Percentiles rank a stretch among this genome's conserved stretches.
These are phyloP conservation scores for Schwanniomyces sp. DNA, from an alignment of 805 yeast genomes.

Conservation along the genomic window DNA sequence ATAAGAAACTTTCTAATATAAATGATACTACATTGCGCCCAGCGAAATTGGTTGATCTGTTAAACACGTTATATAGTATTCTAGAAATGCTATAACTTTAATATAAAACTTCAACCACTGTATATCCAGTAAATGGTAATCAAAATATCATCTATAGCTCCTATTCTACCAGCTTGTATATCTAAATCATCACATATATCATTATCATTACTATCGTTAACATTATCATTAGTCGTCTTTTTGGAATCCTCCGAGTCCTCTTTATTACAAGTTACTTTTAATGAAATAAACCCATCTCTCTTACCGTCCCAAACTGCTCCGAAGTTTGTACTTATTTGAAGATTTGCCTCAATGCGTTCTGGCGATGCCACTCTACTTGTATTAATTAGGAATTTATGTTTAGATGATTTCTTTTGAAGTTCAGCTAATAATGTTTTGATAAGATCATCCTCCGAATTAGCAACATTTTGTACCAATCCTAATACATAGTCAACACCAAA, in stretches of 20 bases:
- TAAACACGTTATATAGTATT: constrained; percentile 15
- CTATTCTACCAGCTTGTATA: background rate
- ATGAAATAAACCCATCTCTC: constrained; percentile 52
- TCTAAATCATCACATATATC: background rate
- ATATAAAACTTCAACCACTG: constrained; percentile 3
- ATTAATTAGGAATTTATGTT: constrained; percentile 56
- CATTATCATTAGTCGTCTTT: background rate
- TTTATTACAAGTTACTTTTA: constrained; percentile 23
- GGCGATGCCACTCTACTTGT: constrained; percentile 31
- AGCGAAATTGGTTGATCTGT: constrained; percentile 15
- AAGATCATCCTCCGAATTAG: constrained; percentile 15
- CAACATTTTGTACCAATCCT: constrained; percentile 7
- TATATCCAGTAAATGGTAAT: constrained; percentile 20
- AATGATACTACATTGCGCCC: constrained; percentile 12
- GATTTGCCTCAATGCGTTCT: constrained; percentile 17
- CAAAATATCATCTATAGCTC: background rate
- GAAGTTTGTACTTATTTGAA: constrained; percentile 33
- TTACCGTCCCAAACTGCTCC: constrained; percentile 59
- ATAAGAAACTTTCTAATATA: constrained; percentile 14
- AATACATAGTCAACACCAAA: constrained; percentile 14
- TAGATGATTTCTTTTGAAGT: constrained; percentile 47
- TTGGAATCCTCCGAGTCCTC: background rate
- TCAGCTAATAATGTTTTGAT: constrained; percentile 30
- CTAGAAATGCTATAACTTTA: constrained; percentile 9
- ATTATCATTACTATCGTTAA: background rate